Conservation (phyloP, 2,329 filamentous ascomycete species). For the Fusarium staphyleae region DNA sequence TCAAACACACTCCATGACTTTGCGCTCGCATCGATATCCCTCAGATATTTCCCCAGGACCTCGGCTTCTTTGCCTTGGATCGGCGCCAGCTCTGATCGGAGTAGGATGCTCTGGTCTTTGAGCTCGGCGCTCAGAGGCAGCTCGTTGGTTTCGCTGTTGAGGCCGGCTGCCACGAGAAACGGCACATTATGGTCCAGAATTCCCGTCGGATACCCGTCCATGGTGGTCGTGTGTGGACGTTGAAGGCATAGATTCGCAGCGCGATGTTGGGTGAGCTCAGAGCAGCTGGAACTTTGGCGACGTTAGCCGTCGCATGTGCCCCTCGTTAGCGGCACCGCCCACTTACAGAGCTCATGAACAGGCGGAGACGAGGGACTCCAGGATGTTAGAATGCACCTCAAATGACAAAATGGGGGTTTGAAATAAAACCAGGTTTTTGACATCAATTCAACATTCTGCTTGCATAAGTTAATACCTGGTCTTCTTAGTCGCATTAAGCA, state of each 20-base stretch:
- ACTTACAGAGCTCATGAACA: conserved; percentile 34
- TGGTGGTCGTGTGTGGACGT: conserved; percentile 47
- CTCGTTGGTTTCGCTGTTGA: conserved; percentile 56
- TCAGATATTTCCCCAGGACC: conserved; percentile 70
- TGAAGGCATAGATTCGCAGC: conserved; percentile 35
- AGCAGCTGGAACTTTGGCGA: conserved; percentile 31
- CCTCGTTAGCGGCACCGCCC: conserved; percentile 38
- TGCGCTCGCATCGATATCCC: conserved; percentile 68
- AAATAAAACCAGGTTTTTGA: too few relatives aligned
- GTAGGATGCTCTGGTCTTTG: conserved; percentile 64
- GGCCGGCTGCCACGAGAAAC: conserved; percentile 80
- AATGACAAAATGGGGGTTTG: neutral
- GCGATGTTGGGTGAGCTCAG: conserved; percentile 29
- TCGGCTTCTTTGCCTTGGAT: conserved; percentile 71
- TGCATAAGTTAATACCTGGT: neutral
- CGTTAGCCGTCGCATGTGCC: conserved; percentile 39
- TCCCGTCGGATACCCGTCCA: conserved; percentile 81
- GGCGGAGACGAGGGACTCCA: neutral
- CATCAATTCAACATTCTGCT: conserved; percentile 5
- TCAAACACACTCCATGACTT: conserved; percentile 72
- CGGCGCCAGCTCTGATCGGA: conserved; percentile 74
- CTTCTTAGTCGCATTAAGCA: conserved; percentile 1
- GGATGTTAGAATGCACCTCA: neutral
- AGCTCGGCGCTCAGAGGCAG: conserved; percentile 58
- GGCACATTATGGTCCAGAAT: conserved; percentile 90